Evolutionary conservation across 140 eudicot species (phyloP).

Genomic region (Senecio squalidus): DNA sequence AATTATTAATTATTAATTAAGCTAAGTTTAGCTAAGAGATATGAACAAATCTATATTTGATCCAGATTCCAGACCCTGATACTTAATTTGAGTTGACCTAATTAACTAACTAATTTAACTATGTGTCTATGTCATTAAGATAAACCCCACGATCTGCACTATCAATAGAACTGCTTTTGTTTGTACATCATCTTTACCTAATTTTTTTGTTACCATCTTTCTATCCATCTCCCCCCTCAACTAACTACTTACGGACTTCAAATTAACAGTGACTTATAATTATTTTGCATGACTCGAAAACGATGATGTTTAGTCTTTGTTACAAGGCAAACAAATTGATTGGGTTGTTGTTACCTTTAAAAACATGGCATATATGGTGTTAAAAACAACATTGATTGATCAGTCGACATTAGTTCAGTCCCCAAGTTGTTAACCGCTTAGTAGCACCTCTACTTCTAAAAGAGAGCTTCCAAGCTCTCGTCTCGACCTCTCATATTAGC

Average conservation of each 20-base stretch:
- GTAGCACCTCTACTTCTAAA: too few relatives aligned
- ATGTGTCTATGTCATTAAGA: conserved; percentile 2
- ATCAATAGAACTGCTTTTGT: neutral
- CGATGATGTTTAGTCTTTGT: neutral
- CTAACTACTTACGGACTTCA: neutral
- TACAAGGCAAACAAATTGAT: neutral
- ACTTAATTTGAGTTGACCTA: conserved; percentile 12
- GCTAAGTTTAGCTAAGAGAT: too few relatives aligned
- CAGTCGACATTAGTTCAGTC: too few relatives aligned
- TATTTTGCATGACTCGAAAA: too few relatives aligned
- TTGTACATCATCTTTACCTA: neutral
- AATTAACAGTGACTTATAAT: too few relatives aligned
- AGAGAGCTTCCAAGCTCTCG: too few relatives aligned
- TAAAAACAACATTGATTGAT: too few relatives aligned
- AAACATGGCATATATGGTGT: too few relatives aligned
- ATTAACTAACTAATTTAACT: neutral
- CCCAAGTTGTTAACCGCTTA: too few relatives aligned
- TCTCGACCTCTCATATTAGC: too few relatives aligned
- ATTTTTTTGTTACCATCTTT: neutral
- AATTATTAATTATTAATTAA: too few relatives aligned
- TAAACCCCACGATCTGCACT: conserved; percentile 1
- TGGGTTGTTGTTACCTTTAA: neutral
- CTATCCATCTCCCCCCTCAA: neutral
- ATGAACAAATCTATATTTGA: too few relatives aligned
- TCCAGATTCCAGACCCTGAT: neutral